Evolutionary conservation across 1,284 basidiomycete species (phyloP).

Genomic region (Omphalotus olearius): DNA sequence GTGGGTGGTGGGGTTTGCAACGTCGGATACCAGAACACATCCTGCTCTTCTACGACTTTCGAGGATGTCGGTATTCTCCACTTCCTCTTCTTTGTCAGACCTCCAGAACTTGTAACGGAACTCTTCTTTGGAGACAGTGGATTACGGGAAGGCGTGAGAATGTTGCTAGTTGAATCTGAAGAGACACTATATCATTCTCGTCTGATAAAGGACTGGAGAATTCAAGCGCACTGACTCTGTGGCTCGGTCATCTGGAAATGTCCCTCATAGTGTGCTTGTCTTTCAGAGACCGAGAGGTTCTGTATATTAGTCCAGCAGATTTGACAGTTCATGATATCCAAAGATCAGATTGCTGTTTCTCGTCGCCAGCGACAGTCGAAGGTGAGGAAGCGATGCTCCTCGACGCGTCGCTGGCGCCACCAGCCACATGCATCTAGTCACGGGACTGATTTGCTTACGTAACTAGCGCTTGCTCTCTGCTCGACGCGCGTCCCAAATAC

Average conservation of each 20-base stretch:
- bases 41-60: conserved; percentile 29
- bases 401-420: too few relatives aligned
- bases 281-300: conserved; percentile 28
- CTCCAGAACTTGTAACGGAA: background rate
- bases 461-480: conserved; percentile 14
- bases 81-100: conserved; percentile 9
- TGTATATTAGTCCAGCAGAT: conserved; percentile 43
- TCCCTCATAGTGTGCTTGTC: conserved; percentile 44
- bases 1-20: conserved; percentile 46
- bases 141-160: background rate
- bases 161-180: too few relatives aligned
- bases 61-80: conserved; percentile 15
- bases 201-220: background rate
- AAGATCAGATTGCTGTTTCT: background rate
- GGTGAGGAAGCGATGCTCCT: too few relatives aligned
- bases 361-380: too few relatives aligned
- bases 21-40: conserved; percentile 63
- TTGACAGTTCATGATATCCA: conserved; percentile 32
- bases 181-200: too few relatives aligned
- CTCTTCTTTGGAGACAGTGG: background rate
- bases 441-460: conserved; percentile 25
- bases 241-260: conserved; percentile 32
- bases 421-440: background rate
- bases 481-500: conserved; percentile 50
- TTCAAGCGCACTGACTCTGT: background rate